Evolutionary conservation across 2,329 filamentous ascomycete species (phyloP).

Genomic region (Annulohypoxylon truncatum): DNA sequence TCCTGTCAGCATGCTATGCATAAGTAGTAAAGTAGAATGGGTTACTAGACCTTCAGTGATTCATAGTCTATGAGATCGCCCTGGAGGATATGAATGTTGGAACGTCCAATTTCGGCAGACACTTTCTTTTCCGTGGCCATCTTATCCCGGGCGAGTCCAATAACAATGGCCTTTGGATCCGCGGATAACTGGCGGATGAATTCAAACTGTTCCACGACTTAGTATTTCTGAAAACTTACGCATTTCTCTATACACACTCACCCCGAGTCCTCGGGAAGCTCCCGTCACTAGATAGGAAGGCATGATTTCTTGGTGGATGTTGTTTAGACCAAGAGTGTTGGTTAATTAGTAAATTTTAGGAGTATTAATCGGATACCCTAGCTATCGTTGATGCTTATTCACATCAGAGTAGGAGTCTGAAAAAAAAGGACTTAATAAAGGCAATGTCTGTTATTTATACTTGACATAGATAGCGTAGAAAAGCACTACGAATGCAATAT

Average conservation of each 20-base stretch:
- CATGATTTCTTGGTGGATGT: conserved; percentile 13
- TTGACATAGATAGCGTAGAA: too few relatives aligned
- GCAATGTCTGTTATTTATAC: neutral
- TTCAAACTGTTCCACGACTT: conserved; percentile 55
- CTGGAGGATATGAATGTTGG: conserved; percentile 60
- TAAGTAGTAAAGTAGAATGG: neutral
- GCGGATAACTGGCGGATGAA: conserved; percentile 60
- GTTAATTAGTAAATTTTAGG: too few relatives aligned
- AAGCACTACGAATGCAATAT: neutral
- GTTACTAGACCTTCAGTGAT: conserved; percentile 51
- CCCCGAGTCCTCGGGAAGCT: conserved; percentile 23
- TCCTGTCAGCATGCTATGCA: neutral
- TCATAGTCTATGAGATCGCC: conserved; percentile 57
- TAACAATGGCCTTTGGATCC: conserved; percentile 57
- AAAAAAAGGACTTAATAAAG: too few relatives aligned
- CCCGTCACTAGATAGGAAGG: conserved; percentile 32
- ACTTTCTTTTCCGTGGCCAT: conserved; percentile 57
- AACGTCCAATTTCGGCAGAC: conserved; percentile 52
- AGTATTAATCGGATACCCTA: too few relatives aligned
- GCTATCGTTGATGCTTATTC: too few relatives aligned
- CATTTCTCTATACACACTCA: neutral
- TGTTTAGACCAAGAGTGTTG: neutral
- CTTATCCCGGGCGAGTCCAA: conserved; percentile 63
- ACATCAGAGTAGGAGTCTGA: too few relatives aligned
- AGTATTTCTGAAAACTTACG: neutral